A percentile compares a stretch with the other conserved stretches of the same genome.
Conservation (phyloP, 2,329 filamentous ascomycete species). For the Pseudogymnoascus pannorum region DNA sequence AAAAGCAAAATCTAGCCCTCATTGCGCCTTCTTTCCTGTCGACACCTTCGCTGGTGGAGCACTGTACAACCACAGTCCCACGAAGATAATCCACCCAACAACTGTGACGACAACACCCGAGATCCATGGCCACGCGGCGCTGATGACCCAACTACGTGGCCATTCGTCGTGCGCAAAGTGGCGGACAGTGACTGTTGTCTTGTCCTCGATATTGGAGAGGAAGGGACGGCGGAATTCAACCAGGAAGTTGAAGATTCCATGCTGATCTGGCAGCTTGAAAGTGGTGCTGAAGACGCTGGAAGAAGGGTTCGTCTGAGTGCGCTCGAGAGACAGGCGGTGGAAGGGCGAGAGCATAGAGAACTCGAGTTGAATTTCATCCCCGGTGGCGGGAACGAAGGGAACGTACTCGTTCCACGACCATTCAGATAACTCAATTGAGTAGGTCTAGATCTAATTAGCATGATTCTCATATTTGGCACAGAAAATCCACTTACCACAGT, state of each 20-base stretch:
- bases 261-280: slow-evolving; percentile 88
- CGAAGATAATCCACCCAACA: slow-evolving; percentile 76
- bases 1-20: slow-evolving; percentile 12
- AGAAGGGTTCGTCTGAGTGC: slow-evolving; percentile 51
- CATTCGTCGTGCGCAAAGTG: slow-evolving; percentile 98
- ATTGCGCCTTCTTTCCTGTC: slow-evolving; percentile 36
- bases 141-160: slow-evolving; percentile 83
- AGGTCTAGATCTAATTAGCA: slow-evolving; percentile 14
- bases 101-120: slow-evolving; percentile 79
- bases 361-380: slow-evolving; percentile 81
- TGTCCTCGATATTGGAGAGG: slow-evolving; percentile 82
- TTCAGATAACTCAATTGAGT: slow-evolving; percentile 73
- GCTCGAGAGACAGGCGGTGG: slow-evolving; percentile 71
- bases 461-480: background rate
- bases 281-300: slow-evolving; percentile 65
- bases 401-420: slow-evolving; percentile 67
- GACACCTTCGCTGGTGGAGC: slow-evolving; percentile 40
- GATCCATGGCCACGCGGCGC: slow-evolving; percentile 91
- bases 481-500: slow-evolving; percentile 66
- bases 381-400: slow-evolving; percentile 62
- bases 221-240: slow-evolving; percentile 97
- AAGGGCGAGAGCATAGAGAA: slow-evolving; percentile 99
- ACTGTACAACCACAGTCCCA: slow-evolving; percentile 79
- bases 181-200: slow-evolving; percentile 86
- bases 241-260: slow-evolving; percentile 98